Evolutionary conservation across 106 monocot species (phyloP).

Genomic region (Apostasia shenzhenica): DNA sequence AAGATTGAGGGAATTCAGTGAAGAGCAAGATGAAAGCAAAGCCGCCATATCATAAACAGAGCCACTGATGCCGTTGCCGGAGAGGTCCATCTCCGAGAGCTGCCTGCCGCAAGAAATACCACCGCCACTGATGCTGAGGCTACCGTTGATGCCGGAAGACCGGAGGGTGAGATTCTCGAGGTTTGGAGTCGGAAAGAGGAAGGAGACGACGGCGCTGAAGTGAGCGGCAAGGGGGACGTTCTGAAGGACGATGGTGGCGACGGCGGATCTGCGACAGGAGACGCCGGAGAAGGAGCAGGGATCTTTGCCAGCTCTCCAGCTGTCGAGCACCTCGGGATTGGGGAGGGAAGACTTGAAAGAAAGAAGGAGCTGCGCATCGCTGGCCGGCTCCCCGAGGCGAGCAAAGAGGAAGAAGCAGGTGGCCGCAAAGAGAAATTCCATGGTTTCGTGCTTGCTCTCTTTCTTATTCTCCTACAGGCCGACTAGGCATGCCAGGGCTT

Average conservation of each 20-base stretch:
- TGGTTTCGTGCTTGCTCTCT: background rate
- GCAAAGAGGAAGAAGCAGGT: slow-evolving; percentile 14
- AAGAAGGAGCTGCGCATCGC: slow-evolving; percentile 37
- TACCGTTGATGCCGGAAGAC: slow-evolving; percentile 41
- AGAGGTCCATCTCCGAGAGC: slow-evolving; percentile 44
- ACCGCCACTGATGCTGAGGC: slow-evolving; percentile 6
- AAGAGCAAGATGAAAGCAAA: slow-evolving; percentile 7
- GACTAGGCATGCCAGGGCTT: background rate
- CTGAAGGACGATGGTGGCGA: slow-evolving; percentile 32
- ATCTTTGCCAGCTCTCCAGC: slow-evolving; percentile 25
- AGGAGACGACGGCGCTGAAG: slow-evolving; percentile 38
- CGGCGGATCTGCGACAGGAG: slow-evolving; percentile 23
- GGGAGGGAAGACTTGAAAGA: slow-evolving; percentile 52
- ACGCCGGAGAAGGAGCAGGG: slow-evolving; percentile 55
- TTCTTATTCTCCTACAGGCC: background rate
- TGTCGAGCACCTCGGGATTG: slow-evolving; percentile 20
- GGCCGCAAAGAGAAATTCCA: slow-evolving; percentile 9
- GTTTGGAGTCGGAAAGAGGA: slow-evolving; percentile 25
- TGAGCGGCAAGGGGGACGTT: slow-evolving; percentile 31
- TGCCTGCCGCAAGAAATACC: slow-evolving; percentile 20
- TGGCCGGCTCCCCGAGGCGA: slow-evolving; percentile 1
- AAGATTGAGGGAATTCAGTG: slow-evolving; percentile 14
- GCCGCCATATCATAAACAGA: slow-evolving; percentile 29
- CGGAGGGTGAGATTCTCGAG: slow-evolving; percentile 39
- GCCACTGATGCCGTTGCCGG: slow-evolving; percentile 17